Base-by-base conservation (phyloP, 2,329 filamentous ascomycete genomes). In the Pseudogymnoascus sp. region DNA sequence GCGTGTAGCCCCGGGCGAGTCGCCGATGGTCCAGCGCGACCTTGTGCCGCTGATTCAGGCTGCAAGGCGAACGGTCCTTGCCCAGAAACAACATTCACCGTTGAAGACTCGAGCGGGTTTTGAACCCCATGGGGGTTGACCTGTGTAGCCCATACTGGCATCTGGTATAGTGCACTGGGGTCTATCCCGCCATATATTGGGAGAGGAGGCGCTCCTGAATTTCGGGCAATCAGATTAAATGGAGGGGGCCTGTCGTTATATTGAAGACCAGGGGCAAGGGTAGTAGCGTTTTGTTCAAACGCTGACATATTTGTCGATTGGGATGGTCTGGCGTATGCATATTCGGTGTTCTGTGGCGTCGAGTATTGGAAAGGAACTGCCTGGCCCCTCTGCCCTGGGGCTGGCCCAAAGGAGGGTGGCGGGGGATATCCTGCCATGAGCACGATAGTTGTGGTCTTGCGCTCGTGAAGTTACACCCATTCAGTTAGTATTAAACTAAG, bases 391-490 rank as follows among this genome's bases (percentile, higher is more conserved):
- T 38, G 59, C 59, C 36, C 36, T 16, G 49, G 72, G 42, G 61
- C 65, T 40, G 67, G 73, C 65, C 77, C 77, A 68, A 78, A 80
- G 14, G 77, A 71, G 40, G 78, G 76, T 49, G 75, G 75, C 64
- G 74, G 71, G 63, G 77, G 77, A 72, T 82, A 79, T 64, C 79
- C 76, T 60, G 79, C 78, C 80, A 82, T 82, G 60, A 62, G 72
- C 63, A 63, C 37, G 66, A 59, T 56, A 34, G 34, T 34, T 21
- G 49, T 56, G 28, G 49, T 56, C n/a, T 56, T 56, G 16, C 9
- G 49, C 9, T 56, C 28, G n/a, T 34, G 49, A n/a, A 56, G 8
- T 34, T 34, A 56, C 25, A 18, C 49, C 11, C 49, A 56, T 56
- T 11, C 28, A 34, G 49, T 56, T 34, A 56, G 49, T 56, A 34